Base-by-base conservation (phyloP, 2,329 filamentous ascomycete species). In the Calonectria pseudoreteaudii region DNA sequence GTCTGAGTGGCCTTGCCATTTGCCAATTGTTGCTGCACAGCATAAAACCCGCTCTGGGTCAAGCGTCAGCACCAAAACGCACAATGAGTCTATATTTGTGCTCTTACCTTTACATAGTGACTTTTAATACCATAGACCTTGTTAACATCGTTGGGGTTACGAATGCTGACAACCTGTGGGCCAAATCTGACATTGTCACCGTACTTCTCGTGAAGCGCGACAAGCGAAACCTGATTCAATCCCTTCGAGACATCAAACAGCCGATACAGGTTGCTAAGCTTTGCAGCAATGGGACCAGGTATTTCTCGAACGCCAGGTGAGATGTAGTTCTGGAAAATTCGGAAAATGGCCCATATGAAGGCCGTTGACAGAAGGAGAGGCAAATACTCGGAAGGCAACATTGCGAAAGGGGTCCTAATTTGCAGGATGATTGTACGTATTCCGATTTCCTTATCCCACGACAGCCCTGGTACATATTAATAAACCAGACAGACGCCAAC, bases 1-100 rank as follows among this genome's bases (percentile, higher is more conserved):
- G 79, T 79, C 1, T 77, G 72, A 7, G 76, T 78, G 1, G 77
- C 76, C 8, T 76, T 75, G 0, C 77, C 77, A 5, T 79, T 79
- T 11, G 44, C 67, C 3, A 70, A 23, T 23, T 70, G 67, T n/a
- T 70, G 67, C n/a, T 70, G 67, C 7, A 70, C 67, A 9, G 56
- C 41, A 38, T 70, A 70, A 30, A 70, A 70, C 16, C 30, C 53
- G 8, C 56, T 70, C 67, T 68, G 23, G 16, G 9, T 11, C 20
- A 9, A 2, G n/a, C 2, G n/a, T 47, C 11, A 47, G 9, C n/a
- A 23, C 44, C 4, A n/a, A 23, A 23, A 13, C 10, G 10, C 44
- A 5, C n/a, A 34, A 26, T 23, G 16, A 31, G 23, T 38, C 20
- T 30, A 31, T 14, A 5, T 20, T 4, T 2, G 3, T 23, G 26